Conservation (phyloP, 352 stramenopile species). For the Pythium periplocum region DNA sequence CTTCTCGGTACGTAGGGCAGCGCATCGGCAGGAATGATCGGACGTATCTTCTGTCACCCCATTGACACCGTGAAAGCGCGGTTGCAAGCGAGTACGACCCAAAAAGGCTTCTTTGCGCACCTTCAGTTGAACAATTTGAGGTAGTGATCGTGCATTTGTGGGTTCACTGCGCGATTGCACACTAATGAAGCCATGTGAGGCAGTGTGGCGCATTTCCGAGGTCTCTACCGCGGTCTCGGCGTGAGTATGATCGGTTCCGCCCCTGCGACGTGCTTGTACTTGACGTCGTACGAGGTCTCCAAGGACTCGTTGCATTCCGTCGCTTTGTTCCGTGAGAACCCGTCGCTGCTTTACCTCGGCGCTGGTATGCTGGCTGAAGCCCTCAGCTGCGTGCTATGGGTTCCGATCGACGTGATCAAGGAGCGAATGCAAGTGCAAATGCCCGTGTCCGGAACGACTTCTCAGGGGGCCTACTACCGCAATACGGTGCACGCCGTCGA, state of each 20-base stretch:
- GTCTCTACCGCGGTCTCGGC: slow-evolving; percentile 94
- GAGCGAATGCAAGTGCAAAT: slow-evolving; percentile 96
- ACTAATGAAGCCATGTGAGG: background rate
- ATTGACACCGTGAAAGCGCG: slow-evolving; percentile 91
- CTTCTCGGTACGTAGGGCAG: slow-evolving; percentile 45
- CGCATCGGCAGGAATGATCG: slow-evolving; percentile 76
- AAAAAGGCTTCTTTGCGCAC: slow-evolving; percentile 17
- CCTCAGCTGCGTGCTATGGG: slow-evolving; percentile 94
- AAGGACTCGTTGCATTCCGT: slow-evolving; percentile 50
- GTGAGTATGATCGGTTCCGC: slow-evolving; percentile 93
- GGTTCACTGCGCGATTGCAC: slow-evolving; percentile 6
- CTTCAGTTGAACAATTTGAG: slow-evolving; percentile 41
- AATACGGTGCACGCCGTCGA: slow-evolving; percentile 87
- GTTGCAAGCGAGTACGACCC: slow-evolving; percentile 43
- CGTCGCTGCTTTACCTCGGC: slow-evolving; percentile 67
- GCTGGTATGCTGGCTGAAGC: slow-evolving; percentile 70
- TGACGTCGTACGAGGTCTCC: slow-evolving; percentile 94
- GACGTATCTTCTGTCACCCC: slow-evolving; percentile 86
- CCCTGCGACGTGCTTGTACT: slow-evolving; percentile 94
- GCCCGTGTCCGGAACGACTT: slow-evolving; percentile 4
- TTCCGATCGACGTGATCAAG: slow-evolving; percentile 99
- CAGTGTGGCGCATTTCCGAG: slow-evolving; percentile 44
- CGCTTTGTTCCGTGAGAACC: slow-evolving; percentile 32
- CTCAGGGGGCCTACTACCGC: slow-evolving; percentile 74
- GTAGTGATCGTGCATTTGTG: background rate